Evolutionary conservation across 345 rosid genomes (phyloP), one percentile per base, ranked within the genome.

Genomic region (Raphanus raphanistrum): DNA sequence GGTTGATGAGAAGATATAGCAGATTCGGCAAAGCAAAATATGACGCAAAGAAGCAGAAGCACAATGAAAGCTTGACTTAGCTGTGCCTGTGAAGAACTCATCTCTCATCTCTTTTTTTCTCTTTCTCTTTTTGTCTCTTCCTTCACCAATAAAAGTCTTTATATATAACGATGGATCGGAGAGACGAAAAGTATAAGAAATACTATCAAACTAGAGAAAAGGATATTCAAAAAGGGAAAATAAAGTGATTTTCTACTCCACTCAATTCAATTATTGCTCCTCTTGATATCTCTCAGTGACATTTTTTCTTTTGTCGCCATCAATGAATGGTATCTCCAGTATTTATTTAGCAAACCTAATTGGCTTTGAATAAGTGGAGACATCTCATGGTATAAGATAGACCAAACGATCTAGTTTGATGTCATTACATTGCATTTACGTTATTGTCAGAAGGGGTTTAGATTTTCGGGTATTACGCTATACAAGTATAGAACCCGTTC

Each of bases 31-130:
- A 4, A 43, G 58, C 59, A 72, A 60, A 31, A 41, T 8, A 72
- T 15, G 29, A 12, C 33, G 29, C 57, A 26, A 72, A 72, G 64
- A 70, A 61, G 59, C 48, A 72, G 36, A 45, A 72, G 7, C 75
- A 28, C 66, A 41, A 41, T 38, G 43, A 71, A 10, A 13, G 29
- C 33, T 41, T 60, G 75, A 41, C 64, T 21, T 48, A 38, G 8
- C 6, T 60, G 26, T 36, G 74, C 36, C 10, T 58, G 28, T 41
- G 75, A 59, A 60, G 58, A 71, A 26, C 33, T 8, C 35, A 26
- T 52, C 9, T 52, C 58, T 27, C 5, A 3, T 52, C 58, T 27
- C 5, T 59, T 27, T 59, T 27, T 4, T 59, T n/a, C 38, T 50
- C 28, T 71, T 36, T 70, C 7, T 36, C 5, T 13, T 33, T 54